A percentile compares a stretch with the other conserved stretches of the same genome.
Evolutionary conservation across 2,329 filamentous ascomycete species (phyloP).

Genomic region (Neonectria punicea): DNA sequence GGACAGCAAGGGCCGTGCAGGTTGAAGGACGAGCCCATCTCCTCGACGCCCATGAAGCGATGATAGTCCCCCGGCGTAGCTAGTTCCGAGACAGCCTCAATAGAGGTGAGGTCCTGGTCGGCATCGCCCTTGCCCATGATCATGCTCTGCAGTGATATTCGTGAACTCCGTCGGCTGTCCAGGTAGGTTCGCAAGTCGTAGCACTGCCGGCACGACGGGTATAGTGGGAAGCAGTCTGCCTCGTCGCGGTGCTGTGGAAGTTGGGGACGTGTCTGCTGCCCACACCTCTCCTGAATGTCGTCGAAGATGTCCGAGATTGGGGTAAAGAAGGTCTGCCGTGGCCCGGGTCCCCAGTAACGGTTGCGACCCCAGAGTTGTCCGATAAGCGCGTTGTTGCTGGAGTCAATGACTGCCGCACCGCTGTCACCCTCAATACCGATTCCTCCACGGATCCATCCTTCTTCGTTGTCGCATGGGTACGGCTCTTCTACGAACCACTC

Average conservation of each 20-base stretch:
- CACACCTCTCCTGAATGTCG: constrained; percentile 58
- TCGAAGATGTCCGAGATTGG: constrained; percentile 57
- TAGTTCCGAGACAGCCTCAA: constrained; percentile 53
- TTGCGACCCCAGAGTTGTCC: constrained; percentile 59
- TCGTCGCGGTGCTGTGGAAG: constrained; percentile 55
- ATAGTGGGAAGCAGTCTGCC: constrained; percentile 52
- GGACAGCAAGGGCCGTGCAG: constrained; percentile 35
- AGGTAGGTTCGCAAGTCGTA: constrained; percentile 55
- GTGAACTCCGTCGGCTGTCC: constrained; percentile 54
- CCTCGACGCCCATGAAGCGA: constrained; percentile 49
- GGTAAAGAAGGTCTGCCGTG: constrained; percentile 56
- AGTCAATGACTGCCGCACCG: constrained; percentile 56
- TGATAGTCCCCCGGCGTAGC: constrained; percentile 53
- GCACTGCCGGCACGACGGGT: constrained; percentile 54
- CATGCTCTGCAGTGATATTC: constrained; percentile 55
- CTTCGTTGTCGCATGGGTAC: constrained; percentile 50
- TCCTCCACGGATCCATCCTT: constrained; percentile 57
- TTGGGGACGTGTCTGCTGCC: constrained; percentile 51
- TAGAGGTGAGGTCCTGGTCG: constrained; percentile 54
- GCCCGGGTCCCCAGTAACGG: constrained; percentile 54
- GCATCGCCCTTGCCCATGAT: constrained; percentile 49
- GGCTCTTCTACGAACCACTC: constrained; percentile 60
- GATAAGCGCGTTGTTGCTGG: constrained; percentile 50
- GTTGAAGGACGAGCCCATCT: constrained; percentile 48
- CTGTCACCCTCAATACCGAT: constrained; percentile 58